A percentile compares a stretch with the other conserved stretches of the same genome.
phyloP scores from a whole-genome alignment of 768 basidiomycete species.

The Sutorius australiensis region DNA sequence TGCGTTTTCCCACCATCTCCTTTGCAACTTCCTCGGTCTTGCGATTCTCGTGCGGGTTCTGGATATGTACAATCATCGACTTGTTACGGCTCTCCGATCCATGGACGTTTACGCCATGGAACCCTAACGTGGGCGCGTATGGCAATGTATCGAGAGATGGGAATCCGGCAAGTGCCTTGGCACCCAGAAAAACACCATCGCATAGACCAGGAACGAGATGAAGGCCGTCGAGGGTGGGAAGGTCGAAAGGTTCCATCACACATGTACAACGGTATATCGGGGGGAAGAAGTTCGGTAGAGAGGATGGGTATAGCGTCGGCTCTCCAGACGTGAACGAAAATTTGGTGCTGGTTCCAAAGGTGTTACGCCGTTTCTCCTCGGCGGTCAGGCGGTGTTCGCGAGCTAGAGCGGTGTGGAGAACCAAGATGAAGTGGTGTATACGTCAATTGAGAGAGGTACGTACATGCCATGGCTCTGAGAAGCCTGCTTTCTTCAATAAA shows the following conservation, averaged over 20 bases:
- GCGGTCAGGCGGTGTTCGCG: constrained; percentile 72
- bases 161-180: constrained; percentile 89
- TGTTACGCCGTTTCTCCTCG: constrained; percentile 75
- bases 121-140: constrained; percentile 67
- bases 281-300: constrained; percentile 93
- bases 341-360: constrained; percentile 72
- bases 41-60: constrained; percentile 65
- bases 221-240: constrained; percentile 82
- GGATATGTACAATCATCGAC: constrained; percentile 86
- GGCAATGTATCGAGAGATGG: constrained; percentile 91
- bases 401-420: constrained; percentile 38
- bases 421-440: not conserved
- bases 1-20: constrained; percentile 70
- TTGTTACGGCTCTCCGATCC: constrained; percentile 87
- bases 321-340: constrained; percentile 68
- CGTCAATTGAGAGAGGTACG: not conserved
- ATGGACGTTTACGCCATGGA: constrained; percentile 92
- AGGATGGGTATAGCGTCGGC: constrained; percentile 79
- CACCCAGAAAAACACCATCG: constrained; percentile 84
- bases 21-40: constrained; percentile 72
- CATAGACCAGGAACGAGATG: constrained; percentile 83
- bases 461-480: constrained; percentile 78
- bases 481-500: constrained; percentile 86
- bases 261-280: constrained; percentile 78
- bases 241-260: constrained; percentile 75